A percentile compares a stretch with the other conserved stretches of the same genome.
phyloP scores from a whole-genome alignment of 1,284 basidiomycete genomes.

The Ganoderma lucidum region DNA sequence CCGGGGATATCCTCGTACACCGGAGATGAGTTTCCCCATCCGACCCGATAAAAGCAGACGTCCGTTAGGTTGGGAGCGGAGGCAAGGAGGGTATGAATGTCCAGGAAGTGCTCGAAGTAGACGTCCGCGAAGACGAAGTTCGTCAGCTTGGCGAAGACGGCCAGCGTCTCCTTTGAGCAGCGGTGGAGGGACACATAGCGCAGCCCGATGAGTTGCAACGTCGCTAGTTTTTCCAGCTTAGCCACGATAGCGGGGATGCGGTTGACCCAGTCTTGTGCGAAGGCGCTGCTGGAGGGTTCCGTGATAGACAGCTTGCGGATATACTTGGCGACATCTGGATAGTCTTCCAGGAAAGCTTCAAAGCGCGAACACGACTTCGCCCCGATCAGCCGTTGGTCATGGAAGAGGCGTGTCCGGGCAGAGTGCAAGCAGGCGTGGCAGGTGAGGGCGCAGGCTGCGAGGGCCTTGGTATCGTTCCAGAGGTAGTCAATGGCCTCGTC shows the following conservation, averaged over 20 bases:
- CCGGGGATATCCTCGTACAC: slow-evolving; percentile 10
- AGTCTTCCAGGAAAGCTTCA: slow-evolving; percentile 26
- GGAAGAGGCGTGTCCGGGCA: slow-evolving; percentile 47
- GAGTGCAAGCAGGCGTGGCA: slow-evolving; percentile 45
- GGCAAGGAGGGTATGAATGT: slow-evolving; percentile 30
- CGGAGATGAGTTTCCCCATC: slow-evolving; percentile 26
- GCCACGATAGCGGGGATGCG: slow-evolving; percentile 27
- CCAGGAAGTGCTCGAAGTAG: slow-evolving; percentile 30
- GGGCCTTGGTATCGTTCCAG: slow-evolving; percentile 41
- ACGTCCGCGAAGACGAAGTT: slow-evolving; percentile 33
- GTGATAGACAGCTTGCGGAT: slow-evolving; percentile 31
- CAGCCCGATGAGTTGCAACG: slow-evolving; percentile 30
- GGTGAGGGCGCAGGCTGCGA: slow-evolving; percentile 44
- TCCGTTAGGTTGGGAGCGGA: slow-evolving; percentile 22
- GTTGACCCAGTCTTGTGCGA: slow-evolving; percentile 30
- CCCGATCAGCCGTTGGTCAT: slow-evolving; percentile 24
- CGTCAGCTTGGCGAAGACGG: slow-evolving; percentile 23
- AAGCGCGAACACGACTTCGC: slow-evolving; percentile 28
- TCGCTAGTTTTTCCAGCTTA: slow-evolving; percentile 23
- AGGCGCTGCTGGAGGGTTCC: slow-evolving; percentile 27
- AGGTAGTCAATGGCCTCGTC: slow-evolving; percentile 47
- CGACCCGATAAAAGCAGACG: slow-evolving; percentile 30
- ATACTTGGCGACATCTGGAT: slow-evolving; percentile 21
- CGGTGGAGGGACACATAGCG: slow-evolving; percentile 31
- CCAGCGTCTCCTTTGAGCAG: slow-evolving; percentile 17